Evolutionary conservation across 176 grass and related monocot species (phyloP), one percentile per base, ranked within the genome.

Genomic region (Bromus sterilis): DNA sequence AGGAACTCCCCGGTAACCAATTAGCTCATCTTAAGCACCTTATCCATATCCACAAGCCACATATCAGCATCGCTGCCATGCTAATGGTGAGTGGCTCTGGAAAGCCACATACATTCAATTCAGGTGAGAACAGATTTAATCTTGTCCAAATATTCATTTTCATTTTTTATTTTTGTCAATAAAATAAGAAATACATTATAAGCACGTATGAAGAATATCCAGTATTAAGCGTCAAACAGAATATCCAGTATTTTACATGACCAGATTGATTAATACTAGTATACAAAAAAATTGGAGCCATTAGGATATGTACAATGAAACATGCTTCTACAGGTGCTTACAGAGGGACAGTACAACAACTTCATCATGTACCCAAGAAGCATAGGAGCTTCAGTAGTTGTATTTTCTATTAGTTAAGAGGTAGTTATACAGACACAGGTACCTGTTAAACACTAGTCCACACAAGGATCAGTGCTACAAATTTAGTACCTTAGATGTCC

Each of bases 1-100:
- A 79, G 23, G 43, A 86, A 80, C 74, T 56, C n/a, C 55, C 25
- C 7, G 30, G 57, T 20, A 75, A 78, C 51, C 36, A 78, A 35
- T 36, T 71, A 40, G 66, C 10, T 73, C 43, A 13, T 65, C 8
- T 9, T 41, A 51, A 42, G 37, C 0, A 62, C 59, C 56, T 36
- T 16, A 49, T 5, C 56, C 4, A 26, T 75, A 75, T 83, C 13
- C 14, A 53, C n/a, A n/a, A n/a, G n/a, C 20, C 49, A 21, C 81
- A 75, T 75, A 75, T 53, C 70, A 65, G 55, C 39, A 62, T 4
- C 21, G 36, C 12, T 6, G 53, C 12, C 24, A 56, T 61, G 34
- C 6, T 6, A 63, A 73, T 39, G 21, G 15, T 55, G 25, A 9
- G 12, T 5, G 23, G 25, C 14, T 70, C 59, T 74, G 5, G 74